Evolutionary conservation across 2,329 filamentous ascomycete genomes (phyloP).

Genomic region (Colletotrichum caudatum): DNA sequence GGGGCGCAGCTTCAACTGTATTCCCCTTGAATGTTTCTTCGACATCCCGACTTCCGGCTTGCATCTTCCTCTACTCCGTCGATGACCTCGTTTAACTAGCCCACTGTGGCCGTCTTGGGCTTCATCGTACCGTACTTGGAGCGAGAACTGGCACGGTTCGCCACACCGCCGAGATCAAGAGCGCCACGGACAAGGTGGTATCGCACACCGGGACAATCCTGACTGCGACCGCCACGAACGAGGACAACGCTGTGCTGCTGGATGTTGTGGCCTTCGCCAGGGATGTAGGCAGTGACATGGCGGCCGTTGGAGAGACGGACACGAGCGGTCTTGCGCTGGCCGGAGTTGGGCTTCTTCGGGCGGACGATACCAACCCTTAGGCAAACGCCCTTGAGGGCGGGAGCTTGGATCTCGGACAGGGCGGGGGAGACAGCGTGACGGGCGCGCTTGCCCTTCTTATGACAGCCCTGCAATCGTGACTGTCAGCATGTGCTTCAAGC

Average conservation of each 20-base stretch:
- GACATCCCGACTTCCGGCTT: too few species aligned
- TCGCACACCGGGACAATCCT: slow-evolving; percentile 98
- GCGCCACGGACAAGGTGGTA: slow-evolving; percentile 94
- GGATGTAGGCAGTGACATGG: slow-evolving; percentile 93
- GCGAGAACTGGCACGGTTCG: slow-evolving; percentile 82
- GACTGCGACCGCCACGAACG: slow-evolving; percentile 90
- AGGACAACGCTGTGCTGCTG: slow-evolving; percentile 98
- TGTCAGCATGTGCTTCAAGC: not conserved
- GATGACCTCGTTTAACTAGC: slow-evolving; percentile 46
- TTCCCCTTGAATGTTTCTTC: not conserved
- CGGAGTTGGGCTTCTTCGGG: slow-evolving; percentile 99
- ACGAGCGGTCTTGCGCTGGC: slow-evolving; percentile 94
- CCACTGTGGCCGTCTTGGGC: slow-evolving; percentile 82
- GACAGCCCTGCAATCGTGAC: slow-evolving; percentile 70
- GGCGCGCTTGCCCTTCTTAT: slow-evolving; percentile 77
- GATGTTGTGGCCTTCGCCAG: slow-evolving; percentile 97
- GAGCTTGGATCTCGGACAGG: slow-evolving; percentile 74
- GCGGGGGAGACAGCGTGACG: slow-evolving; percentile 92
- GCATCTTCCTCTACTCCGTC: not conserved
- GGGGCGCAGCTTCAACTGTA: not conserved
- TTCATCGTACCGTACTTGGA: slow-evolving; percentile 99
- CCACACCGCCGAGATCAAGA: slow-evolving; percentile 93
- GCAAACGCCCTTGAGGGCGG: slow-evolving; percentile 95
- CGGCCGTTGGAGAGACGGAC: slow-evolving; percentile 88
- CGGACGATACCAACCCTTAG: slow-evolving; percentile 93